Evolutionary conservation across 305 asterid genomes (phyloP).

Genomic region (Fraxinus latifolia): DNA sequence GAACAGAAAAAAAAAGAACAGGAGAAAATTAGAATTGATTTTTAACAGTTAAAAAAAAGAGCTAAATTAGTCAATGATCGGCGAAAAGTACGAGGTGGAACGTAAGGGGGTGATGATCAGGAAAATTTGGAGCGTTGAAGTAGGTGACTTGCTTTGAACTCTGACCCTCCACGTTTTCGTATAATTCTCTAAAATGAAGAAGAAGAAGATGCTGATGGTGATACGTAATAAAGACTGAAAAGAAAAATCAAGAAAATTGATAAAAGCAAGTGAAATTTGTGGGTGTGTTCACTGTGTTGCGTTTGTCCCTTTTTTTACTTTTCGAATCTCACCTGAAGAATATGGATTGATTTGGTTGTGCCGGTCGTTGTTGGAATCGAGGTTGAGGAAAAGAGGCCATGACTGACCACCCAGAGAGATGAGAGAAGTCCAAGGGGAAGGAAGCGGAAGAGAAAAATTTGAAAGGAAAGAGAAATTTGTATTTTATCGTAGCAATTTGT

Average conservation of each 20-base stretch:
- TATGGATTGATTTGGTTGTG: slow-evolving; percentile 47
- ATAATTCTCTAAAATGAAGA: slow-evolving; percentile 50
- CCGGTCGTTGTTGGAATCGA: slow-evolving; percentile 42
- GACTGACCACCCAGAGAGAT: slow-evolving; percentile 19
- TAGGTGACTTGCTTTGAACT: slow-evolving; percentile 57
- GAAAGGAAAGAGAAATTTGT: too few relatives aligned
- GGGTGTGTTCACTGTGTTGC: neutral
- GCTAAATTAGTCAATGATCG: neutral
- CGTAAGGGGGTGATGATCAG: slow-evolving; percentile 76
- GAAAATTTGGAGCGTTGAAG: slow-evolving; percentile 55
- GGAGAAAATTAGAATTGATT: neutral
- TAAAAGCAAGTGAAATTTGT: neutral
- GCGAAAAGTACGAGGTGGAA: slow-evolving; percentile 60
- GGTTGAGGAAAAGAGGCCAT: slow-evolving; percentile 76
- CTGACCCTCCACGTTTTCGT: slow-evolving; percentile 58
- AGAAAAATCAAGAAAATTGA: neutral
- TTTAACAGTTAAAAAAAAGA: neutral
- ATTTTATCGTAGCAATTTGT: neutral
- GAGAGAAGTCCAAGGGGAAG: too few relatives aligned
- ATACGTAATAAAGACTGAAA: neutral
- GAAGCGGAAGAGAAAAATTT: too few relatives aligned
- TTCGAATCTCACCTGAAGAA: slow-evolving; percentile 44
- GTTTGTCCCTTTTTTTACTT: neutral
- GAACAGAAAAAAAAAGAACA: neutral
- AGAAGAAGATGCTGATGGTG: neutral